Conservation (phyloP, 495 filamentous ascomycete species). For the Xylaria flabelliformis region DNA sequence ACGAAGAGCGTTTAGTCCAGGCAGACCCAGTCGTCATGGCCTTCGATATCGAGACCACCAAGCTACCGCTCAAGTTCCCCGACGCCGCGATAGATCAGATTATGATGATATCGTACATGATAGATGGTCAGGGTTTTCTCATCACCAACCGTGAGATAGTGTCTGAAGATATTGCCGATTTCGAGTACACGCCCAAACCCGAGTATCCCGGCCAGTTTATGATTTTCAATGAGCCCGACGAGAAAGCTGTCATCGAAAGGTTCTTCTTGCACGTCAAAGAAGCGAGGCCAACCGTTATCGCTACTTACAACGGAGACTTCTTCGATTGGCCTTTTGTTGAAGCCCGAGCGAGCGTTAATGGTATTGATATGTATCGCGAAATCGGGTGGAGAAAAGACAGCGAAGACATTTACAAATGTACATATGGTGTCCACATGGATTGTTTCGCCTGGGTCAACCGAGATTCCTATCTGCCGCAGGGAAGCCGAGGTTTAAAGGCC, state of each 20-base stretch:
- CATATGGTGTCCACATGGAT: constrained; percentile 98
- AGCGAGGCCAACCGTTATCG: constrained; percentile 92
- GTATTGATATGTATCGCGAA: constrained; percentile 99
- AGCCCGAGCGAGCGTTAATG: constrained; percentile 84
- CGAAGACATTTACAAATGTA: constrained; percentile 94
- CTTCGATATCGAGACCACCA: constrained; percentile 98
- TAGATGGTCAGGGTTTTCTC: constrained; percentile 96
- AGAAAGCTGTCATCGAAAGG: constrained; percentile 83
- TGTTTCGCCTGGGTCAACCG: constrained; percentile 99
- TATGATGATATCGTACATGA: constrained; percentile 99
- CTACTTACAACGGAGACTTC: constrained; percentile 99
- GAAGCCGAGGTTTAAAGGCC: constrained; percentile 95
- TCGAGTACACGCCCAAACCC: constrained; percentile 96
- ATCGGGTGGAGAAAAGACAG: constrained; percentile 94
- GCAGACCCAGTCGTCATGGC: constrained; percentile 96
- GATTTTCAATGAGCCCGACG: constrained; percentile 97
- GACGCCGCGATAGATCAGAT: constrained; percentile 94
- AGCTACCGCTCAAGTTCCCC: constrained; percentile 97
- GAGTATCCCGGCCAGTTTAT: constrained; percentile 95
- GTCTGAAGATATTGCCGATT: constrained; percentile 96
- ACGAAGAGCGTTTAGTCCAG: constrained; percentile 86
- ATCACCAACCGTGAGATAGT: constrained; percentile 99
- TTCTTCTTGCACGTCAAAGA: constrained; percentile 98
- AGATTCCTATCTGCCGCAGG: constrained; percentile 97
- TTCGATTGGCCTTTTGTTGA: constrained; percentile 99